phyloP scores from a whole-genome alignment of 1,284 basidiomycete genomes.

The Cryptococcus wingfieldii region DNA sequence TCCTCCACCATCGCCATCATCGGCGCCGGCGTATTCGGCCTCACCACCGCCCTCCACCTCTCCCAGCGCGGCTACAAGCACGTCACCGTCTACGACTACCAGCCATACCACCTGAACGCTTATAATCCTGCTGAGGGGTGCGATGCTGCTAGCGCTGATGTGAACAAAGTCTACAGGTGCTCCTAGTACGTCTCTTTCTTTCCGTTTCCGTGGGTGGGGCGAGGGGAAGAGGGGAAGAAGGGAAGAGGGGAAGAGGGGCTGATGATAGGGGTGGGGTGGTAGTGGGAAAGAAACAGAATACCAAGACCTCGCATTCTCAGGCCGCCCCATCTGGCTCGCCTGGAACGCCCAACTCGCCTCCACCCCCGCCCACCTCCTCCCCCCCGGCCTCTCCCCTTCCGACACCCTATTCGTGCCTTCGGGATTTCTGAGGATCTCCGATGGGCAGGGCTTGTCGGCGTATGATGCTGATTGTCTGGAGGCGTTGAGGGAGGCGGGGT shows the following conservation, averaged over 20 bases:
- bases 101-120: constrained; percentile 19
- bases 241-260: too few species aligned
- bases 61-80: constrained; percentile 20
- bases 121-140: constrained; percentile 22
- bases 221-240: too few species aligned
- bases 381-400: constrained; percentile 13
- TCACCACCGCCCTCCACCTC: constrained; percentile 20
- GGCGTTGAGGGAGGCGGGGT: constrained; percentile 15
- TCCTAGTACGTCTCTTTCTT: constrained; percentile 14
- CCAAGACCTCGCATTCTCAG: constrained; percentile 22
- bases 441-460: constrained; percentile 3
- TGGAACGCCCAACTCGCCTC: constrained; percentile 18
- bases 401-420: constrained; percentile 13
- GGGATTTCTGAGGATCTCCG: constrained; percentile 19
- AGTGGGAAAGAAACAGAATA: constrained; percentile 19
- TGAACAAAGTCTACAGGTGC: constrained; percentile 27
- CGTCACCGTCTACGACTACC: constrained; percentile 24
- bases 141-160: constrained; percentile 26
- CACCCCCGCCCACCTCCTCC: constrained; percentile 10
- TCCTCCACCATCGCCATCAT: constrained; percentile 17
- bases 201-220: not conserved
- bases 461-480: constrained; percentile 15
- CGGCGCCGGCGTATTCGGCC: constrained; percentile 25
- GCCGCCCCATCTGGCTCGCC: constrained; percentile 20
- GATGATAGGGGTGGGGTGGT: not conserved